These are phyloP conservation scores for Cunninghamia lanceolata DNA, from an alignment of 75 land plant genomes.

Conservation along the genomic window DNA sequence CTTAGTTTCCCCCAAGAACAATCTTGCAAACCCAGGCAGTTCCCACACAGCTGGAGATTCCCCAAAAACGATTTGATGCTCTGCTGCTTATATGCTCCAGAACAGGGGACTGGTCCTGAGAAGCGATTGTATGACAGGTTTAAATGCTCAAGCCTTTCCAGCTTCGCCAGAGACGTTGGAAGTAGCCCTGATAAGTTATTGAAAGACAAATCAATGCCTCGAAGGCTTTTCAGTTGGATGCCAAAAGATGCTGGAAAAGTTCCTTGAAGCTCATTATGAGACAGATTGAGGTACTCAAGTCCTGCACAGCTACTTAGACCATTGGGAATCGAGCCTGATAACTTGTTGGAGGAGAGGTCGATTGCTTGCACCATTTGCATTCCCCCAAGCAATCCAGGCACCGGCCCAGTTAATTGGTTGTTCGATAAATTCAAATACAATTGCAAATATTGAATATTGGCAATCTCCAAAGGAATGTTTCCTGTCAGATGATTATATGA, in stretches of 20 bases:
- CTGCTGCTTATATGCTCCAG: not conserved
- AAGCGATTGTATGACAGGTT: not conserved
- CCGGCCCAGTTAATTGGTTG: constrained; percentile 29
- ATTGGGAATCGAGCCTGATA: constrained; percentile 61
- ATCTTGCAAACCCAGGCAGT: not conserved
- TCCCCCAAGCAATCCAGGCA: constrained; percentile 40
- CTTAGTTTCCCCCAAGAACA: not conserved
- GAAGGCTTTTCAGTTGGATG: not conserved
- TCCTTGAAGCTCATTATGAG: constrained; percentile 62
- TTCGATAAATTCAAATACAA: not conserved
- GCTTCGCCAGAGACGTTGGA: not conserved
- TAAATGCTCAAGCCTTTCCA: not conserved
- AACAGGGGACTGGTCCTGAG: not conserved
- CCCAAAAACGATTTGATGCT: not conserved
- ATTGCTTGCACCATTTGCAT: constrained; percentile 40
- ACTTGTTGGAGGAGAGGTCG: constrained; percentile 64
- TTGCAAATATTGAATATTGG: not conserved
- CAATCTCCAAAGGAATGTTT: constrained; percentile 35
- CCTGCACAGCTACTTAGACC: constrained; percentile 26
- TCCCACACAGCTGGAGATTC: not conserved
- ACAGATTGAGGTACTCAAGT: constrained; percentile 54
- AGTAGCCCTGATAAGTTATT: not conserved
- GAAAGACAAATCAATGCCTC: not conserved
- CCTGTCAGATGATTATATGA: constrained; percentile 69
- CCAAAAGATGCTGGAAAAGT: constrained; percentile 57